Base-by-base conservation (phyloP, 441 rosid species). In the Melastoma candidum region DNA sequence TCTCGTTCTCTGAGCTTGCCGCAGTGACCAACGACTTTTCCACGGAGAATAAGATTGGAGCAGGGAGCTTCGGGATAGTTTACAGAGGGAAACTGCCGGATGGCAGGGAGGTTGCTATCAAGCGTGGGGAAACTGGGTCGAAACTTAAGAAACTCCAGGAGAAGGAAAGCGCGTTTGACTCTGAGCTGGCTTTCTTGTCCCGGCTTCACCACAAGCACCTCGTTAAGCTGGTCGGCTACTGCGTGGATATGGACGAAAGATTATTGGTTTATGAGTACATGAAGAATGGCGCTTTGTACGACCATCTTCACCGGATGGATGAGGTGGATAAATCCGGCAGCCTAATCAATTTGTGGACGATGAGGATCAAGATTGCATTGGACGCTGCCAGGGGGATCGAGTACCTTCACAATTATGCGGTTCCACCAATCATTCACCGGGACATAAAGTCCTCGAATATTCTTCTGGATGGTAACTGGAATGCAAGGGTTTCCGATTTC, bases 371-470 rank as follows among this genome's bases (percentile, higher is more conserved):
- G 55, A 54, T 62, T 1, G 66, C 60, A 13, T 24, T 62, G 7
- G 66, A 62, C 0, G 66, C 60, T 2, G 46, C 66, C 0, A 48
- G 66, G 22, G 66, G 66, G 13, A 55, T 62, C 29, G 66, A 62
- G 60, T 62, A 62, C 27, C 54, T 62, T 12, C 66, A 62, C 59
- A 44, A 49, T 50, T 62, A 62, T 0, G 66, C 66, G 0, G 66
- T 54, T 45, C 66, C 66, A 7, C 60, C 66, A 2, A 62, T 62
- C 27, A 62, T 62, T 56, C 66, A 62, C n/a, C 43, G 60, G 12
- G 66, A 62, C 46, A 62, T 62, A n/a, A 62, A 62, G 27, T 62
- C 66, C 7, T 62, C 66, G 0, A 62, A 62, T 54, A 62, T 62
- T 9, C n/a, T 62, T 27, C 50, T 62, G 17, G 66, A 62, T 27